Base-by-base conservation (phyloP, 805 yeast species). In the Candida oleophila region DNA sequence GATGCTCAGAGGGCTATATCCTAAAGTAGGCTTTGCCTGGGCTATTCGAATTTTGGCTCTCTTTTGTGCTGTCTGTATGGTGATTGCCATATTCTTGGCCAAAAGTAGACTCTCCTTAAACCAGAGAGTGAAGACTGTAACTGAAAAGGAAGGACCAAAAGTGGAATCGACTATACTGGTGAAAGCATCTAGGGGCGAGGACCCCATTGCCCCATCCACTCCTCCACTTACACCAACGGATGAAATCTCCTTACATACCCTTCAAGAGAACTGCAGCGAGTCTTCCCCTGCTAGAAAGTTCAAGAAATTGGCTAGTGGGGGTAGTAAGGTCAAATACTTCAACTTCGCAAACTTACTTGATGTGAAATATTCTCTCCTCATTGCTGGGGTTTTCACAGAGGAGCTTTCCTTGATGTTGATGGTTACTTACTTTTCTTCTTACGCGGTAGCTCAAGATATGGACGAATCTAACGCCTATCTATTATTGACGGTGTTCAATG, bases 1-100 rank as follows among this genome's bases (percentile, higher is more conserved):
- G 34, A 62, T 80, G 59, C 61, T 82, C 48, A 65, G 76, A 47
- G 57, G 68, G 11, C 57, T 80, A 43, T 76, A 77, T 50, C 57
- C 65, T 1, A 56, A 59, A 12, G 60, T 77, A n/a, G 87, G 89
- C 1, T 84, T 71, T 57, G 73, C 67, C 1, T 83, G 87, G 86
- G 73, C 87, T 1, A 73, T 81, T 18, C 44, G 88, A 33, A 67
- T 76, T 4, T 59, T 82, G 41, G 73, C 64, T 5, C 67, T 67
- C 42, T 51, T 63, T n/a, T 56, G 66, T 41, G 54, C 64, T 4
- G 64, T 56, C 4, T 60, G 64, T 20, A 58, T 59, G 61, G 14
- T 49, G 4, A 25, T 52, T 16, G 54, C 70, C 5, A 60, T 65
- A 1, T 21, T 54, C 4, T 51, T 70, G 8, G 64, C 65, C 15